These are phyloP conservation scores for Aspergillus japonicus DNA, from an alignment of 2,329 filamentous ascomycete species.

Conservation along the genomic window DNA sequence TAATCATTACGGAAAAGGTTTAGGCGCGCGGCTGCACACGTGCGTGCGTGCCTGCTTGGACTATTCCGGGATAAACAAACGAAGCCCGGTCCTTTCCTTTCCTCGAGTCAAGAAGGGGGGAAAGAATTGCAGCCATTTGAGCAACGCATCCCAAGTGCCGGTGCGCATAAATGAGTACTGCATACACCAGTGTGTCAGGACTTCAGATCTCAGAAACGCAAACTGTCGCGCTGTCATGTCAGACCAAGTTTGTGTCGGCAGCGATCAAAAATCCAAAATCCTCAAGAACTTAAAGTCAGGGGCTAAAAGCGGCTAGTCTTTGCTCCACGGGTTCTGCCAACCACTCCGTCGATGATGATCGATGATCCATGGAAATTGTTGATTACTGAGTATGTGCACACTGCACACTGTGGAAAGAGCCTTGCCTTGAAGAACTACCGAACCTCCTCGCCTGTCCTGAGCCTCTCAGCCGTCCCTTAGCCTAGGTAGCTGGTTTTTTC, in stretches of 20 bases:
- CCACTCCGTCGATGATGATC: slow-evolving; percentile 10
- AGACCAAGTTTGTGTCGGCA: neutral
- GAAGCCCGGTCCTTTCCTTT: neutral
- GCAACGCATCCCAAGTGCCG: no score
- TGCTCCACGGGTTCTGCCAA: slow-evolving; percentile 16
- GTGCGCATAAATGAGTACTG: no score
- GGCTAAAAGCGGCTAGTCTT: slow-evolving; percentile 1
- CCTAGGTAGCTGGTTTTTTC: neutral
- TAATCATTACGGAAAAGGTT: neutral
- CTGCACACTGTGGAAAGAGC: no score
- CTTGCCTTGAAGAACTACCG: slow-evolving; percentile 5
- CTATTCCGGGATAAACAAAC: neutral
- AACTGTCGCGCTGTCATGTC: neutral
- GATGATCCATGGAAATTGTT: slow-evolving; percentile 7
- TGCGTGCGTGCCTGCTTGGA: neutral
- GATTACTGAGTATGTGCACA: no score
- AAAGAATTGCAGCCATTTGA: no score
- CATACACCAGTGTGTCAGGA: no score
- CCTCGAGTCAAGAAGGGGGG: no score
- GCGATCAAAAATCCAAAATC: neutral
- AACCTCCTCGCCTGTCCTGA: slow-evolving; percentile 1
- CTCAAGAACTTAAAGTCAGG: neutral
- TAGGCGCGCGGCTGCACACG: neutral
- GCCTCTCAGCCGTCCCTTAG: slow-evolving; percentile 3
- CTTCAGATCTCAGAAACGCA: no score